These are phyloP conservation scores for Cyberlindnera euphorbiiphila DNA, from an alignment of 805 yeast species.

Conservation along the genomic window DNA sequence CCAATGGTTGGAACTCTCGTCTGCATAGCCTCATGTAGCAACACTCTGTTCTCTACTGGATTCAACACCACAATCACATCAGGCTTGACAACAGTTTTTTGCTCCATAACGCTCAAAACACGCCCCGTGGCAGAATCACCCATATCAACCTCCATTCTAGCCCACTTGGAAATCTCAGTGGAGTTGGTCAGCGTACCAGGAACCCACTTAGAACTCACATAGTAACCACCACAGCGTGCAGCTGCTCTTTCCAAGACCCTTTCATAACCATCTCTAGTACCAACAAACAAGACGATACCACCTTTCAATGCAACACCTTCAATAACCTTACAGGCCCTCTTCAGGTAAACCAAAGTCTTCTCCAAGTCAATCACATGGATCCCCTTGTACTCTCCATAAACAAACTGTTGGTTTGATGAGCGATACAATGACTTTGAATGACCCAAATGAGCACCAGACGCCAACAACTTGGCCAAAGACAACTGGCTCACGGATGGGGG, in stretches of 20 bases:
- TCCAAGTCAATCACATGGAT: conserved; percentile 88
- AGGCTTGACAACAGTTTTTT: conserved; percentile 66
- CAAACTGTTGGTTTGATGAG: conserved; percentile 77
- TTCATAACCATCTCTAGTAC: conserved; percentile 76
- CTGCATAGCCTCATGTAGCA: conserved; percentile 76
- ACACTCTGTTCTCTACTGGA: conserved; percentile 80
- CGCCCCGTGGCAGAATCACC: conserved; percentile 64
- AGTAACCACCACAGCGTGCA: conserved; percentile 68
- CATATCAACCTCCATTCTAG: conserved; percentile 74
- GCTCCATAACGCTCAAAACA: conserved; percentile 46
- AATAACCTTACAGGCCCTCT: conserved; percentile 80
- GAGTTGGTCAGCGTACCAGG: conserved; percentile 94
- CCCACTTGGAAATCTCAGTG: conserved; percentile 58
- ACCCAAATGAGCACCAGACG: conserved; percentile 94
- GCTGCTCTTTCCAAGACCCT: conserved; percentile 79
- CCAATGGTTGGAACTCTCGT: conserved; percentile 91
- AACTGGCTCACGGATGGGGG: conserved; percentile 58
- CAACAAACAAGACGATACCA: conserved; percentile 80
- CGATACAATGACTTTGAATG: conserved; percentile 80
- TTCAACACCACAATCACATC: conserved; percentile 84
- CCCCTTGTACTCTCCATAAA: conserved; percentile 87
- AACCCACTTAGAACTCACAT: conserved; percentile 82
- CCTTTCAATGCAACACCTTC: conserved; percentile 81
- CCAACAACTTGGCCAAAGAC: conserved; percentile 67
- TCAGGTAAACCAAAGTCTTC: conserved; percentile 69